Base-by-base conservation (phyloP, 148 eudicot genomes). In the Limonium bicolor region DNA sequence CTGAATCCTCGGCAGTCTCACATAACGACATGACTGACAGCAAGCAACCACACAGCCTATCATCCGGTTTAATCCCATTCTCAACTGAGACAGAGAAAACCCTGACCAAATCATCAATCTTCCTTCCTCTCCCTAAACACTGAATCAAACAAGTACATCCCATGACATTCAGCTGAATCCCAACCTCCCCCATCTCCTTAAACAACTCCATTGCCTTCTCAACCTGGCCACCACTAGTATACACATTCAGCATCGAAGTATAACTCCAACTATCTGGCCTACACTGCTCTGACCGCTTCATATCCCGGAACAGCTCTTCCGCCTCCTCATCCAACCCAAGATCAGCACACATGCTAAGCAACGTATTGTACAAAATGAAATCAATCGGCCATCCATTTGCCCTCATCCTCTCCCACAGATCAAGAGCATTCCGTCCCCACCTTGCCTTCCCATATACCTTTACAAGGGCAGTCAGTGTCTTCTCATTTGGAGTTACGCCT, bases 331-430 rank as follows among this genome's bases (percentile, higher is more conserved):
- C 82, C 43, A 80, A 63, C 27, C 99, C 99, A 10, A 85, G 68
- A 70, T 92, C 99, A 0, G 95, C 99, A 67, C 95, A 92, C 95
- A 85, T 92, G 45, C 95, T 92, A 64, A 92, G 43, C 69, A 92
- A 67, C 1, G 99, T 72, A 54, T 92, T 92, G 51, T 78, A 92
- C 65, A 92, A 64, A 36, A 78, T 66, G 50, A 78, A 78, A 53
- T 92, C 95, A 75, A 92, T 77, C 10, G 86, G 88, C 99, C 99
- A 92, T 10, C 73, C 72, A 37, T 71, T 92, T 3, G 69, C 58
- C 62, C 63, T 85, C 95, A 92, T 92, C 16, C 76, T 48, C 41
- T 76, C 80, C 99, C 99, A 81, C 3, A 92, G 69, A 41, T 73
- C 71, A 61, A 92, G 46, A n/a, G 95, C 94, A 53, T 92, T 88